A percentile compares a stretch with the other conserved stretches of the same genome.
Evolutionary conservation across 2,329 filamentous ascomycete genomes (phyloP).

Genomic region (Biscogniauxia sp.): DNA sequence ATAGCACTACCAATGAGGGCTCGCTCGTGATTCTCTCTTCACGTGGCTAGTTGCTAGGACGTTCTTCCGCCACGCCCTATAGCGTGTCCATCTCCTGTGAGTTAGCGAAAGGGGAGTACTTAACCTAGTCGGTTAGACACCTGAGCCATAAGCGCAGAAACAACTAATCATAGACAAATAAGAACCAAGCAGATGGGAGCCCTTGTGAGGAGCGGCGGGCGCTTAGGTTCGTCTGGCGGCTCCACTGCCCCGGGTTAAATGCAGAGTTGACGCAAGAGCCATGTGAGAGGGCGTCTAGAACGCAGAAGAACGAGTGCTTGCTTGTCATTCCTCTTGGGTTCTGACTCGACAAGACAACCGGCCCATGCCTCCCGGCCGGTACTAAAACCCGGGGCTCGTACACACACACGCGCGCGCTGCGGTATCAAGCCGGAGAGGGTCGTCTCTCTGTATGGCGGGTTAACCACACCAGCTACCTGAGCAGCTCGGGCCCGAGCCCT

Average conservation of each 20-base stretch:
- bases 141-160: slow-evolving; percentile 20
- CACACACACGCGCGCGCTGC: slow-evolving; percentile 20
- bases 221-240: slow-evolving; percentile 25
- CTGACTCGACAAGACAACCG: slow-evolving; percentile 5
- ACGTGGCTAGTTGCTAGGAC: background rate
- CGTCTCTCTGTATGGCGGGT: slow-evolving; percentile 15
- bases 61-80: background rate
- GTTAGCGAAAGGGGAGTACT: slow-evolving; percentile 7
- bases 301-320: slow-evolving; percentile 10
- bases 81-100: slow-evolving; percentile 6
- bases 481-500: slow-evolving; percentile 6
- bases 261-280: slow-evolving; percentile 4
- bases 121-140: slow-evolving; percentile 6
- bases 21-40: background rate
- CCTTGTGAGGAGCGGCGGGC: slow-evolving; percentile 17
- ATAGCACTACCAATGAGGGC: background rate
- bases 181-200: slow-evolving; percentile 11
- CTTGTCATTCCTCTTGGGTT: slow-evolving; percentile 5
- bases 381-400: slow-evolving; percentile 9
- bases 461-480: slow-evolving; percentile 16
- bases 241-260: slow-evolving; percentile 20
- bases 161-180: slow-evolving; percentile 11
- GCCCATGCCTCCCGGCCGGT: slow-evolving; percentile 12
- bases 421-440: slow-evolving; percentile 14
- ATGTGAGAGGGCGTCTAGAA: slow-evolving; percentile 7